phyloP scores from a whole-genome alignment of 148 eudicot species.

The Persicaria tinctoria region DNA sequence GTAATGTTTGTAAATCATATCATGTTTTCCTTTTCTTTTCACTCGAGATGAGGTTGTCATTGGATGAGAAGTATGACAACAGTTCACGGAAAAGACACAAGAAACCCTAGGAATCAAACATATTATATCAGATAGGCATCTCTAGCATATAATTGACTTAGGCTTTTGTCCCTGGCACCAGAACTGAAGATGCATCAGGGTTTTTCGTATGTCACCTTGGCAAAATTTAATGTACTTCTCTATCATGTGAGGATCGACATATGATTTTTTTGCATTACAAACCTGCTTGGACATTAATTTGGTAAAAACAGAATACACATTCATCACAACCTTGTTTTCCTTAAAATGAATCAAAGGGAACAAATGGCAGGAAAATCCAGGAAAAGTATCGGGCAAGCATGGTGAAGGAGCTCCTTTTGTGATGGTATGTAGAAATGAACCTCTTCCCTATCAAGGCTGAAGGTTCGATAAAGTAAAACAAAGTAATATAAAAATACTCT shows the following conservation, averaged over 20 bases:
- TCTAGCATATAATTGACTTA: constrained; percentile 35
- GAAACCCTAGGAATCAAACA: background rate
- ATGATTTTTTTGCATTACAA: constrained; percentile 62
- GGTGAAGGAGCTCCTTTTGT: constrained; percentile 50
- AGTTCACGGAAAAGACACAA: background rate
- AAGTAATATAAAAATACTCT: no score
- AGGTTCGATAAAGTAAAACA: no score
- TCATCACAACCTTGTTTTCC: background rate
- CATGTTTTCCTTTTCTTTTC: background rate
- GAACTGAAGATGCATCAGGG: constrained; percentile 72
- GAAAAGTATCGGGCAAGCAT: constrained; percentile 40
- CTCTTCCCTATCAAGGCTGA: constrained; percentile 66
- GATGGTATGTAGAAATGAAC: constrained; percentile 57
- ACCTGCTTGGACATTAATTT: constrained; percentile 32
- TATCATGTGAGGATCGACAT: constrained; percentile 41
- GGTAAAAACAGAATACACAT: background rate
- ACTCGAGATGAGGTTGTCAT: background rate
- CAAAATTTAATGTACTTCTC: constrained; percentile 58
- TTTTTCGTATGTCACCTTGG: constrained; percentile 75
- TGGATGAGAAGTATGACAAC: background rate
- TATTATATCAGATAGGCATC: background rate
- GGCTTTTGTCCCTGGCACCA: constrained; percentile 73
- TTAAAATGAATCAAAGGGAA: background rate
- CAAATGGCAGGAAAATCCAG: background rate
- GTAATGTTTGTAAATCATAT: background rate